These are phyloP conservation scores for Talaromyces sp. DNA, from an alignment of 2,329 filamentous ascomycete genomes.

Conservation along the genomic window DNA sequence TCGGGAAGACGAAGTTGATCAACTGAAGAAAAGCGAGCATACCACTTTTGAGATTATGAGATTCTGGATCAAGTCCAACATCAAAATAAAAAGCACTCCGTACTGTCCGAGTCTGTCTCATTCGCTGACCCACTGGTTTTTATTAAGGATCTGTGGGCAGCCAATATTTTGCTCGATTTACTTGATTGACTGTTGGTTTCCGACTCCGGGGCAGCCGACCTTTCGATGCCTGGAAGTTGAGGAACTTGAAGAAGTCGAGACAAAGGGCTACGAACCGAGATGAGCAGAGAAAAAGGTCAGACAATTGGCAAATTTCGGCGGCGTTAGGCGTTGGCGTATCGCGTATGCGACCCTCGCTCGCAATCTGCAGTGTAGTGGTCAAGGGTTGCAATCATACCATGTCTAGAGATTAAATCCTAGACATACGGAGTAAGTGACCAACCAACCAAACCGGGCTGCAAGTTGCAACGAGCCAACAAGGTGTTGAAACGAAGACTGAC, in stretches of 20 bases:
- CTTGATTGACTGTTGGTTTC: not conserved
- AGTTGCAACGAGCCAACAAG: not conserved
- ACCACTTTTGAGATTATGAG: not conserved
- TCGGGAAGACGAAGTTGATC: not conserved
- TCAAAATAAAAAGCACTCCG: not conserved
- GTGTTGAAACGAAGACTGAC: not conserved
- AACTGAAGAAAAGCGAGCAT: not conserved
- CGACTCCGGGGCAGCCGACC: not conserved
- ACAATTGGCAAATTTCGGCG: not conserved
- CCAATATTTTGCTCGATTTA: not conserved
- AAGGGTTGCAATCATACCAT: not conserved
- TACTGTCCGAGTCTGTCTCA: not conserved
- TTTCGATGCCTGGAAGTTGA: not conserved
- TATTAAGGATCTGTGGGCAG: not conserved
- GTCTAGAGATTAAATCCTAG: not conserved
- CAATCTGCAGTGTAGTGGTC: conserved; percentile 2
- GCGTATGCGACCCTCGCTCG: not conserved
- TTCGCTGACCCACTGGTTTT: not conserved
- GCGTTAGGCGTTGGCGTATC: not conserved
- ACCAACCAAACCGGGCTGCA: too few relatives aligned
- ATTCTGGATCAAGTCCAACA: not conserved
- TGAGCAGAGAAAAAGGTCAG: not conserved
- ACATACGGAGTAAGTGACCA: not conserved
- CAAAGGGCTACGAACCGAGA: not conserved
- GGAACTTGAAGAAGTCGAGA: not conserved